Evolutionary conservation across 441 rosid species (phyloP), one percentile per base, ranked within the genome.

Genomic region (Theobroma grandiflorum): DNA sequence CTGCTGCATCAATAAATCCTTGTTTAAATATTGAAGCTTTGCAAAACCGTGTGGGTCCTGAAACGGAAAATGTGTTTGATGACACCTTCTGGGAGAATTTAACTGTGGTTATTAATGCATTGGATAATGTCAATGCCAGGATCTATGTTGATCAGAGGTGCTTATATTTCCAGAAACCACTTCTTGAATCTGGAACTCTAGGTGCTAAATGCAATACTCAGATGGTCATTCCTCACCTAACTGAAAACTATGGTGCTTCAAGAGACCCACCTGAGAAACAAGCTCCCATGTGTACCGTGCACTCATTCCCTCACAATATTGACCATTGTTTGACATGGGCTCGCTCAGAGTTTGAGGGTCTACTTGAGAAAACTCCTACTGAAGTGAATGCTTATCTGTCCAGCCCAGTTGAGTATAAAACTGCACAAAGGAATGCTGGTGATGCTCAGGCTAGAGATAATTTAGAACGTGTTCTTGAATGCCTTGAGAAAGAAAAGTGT

Each of bases 291-390:
- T 97, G 99, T 83, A 95, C 99, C 0, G 98, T 95, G 75, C 99
- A 95, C 84, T 97, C 99, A 9, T 97, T 97, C 84, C 99, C 99
- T 4, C 99, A 97, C 89, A 97, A 95, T 84, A 97, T 97, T 76
- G 99, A 97, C 85, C 99, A 97, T 80, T 95, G 98, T 85, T 84
- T 97, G 82, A 95, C 99, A 72, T 97, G 99, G 99, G 99, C 99
- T 75, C 91, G 98, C 31, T 97, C 99, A 71, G 99, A 97, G 86
- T 97, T 97, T 74, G 99, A 97, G 88, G 99, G 98, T 77, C 86
- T 95, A 79, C 91, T 97, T 75, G 99, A 94, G 90, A 97, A 97
- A 84, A 94, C 96, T 68, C 99, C 99, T 0, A 89, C 97, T 1
- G 99, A 97, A 84, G 99, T 92, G 38, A 95, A 94, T 89, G 95